Base-by-base conservation (phyloP, 2,329 filamentous ascomycete genomes). In the Acarospora socialis region DNA sequence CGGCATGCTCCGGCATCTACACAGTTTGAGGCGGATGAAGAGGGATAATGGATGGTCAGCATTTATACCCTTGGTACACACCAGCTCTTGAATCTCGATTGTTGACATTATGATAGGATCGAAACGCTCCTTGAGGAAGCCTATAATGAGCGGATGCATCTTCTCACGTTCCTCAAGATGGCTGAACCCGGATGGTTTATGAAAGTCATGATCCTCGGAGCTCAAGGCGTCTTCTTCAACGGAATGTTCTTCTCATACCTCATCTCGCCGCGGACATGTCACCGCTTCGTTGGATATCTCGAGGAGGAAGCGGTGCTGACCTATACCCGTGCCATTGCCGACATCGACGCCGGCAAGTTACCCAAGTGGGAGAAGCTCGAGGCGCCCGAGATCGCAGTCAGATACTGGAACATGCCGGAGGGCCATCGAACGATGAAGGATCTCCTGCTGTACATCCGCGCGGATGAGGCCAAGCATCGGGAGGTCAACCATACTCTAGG, bases 291-390 rank as follows among this genome's bases (percentile, higher is more conserved):
- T 32, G 90, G 86, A 2, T 95, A 95, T 47, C 73, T 98, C 8
- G 90, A 98, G 56, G 90, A 98, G 54, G 90, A 98, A 56, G 90
- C 90, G 6, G 87, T 95, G 2, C 70, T 92, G 50, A 98, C 90
- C 0, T 98, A 98, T 61, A 90, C 83, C 1, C 75, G 84, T 30
- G 81, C 83, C 38, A 80, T 95, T 46, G 65, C 74, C 43, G 90
- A 95, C 49, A 70, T 98, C 15, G 86, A 95, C 36, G 66, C 69
- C 3, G 87, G 87, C n/a, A 70, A 73, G 36, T 61, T 94, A 9
- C 84, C 86, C 1, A 73, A 73, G 45, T 98, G 90, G 86, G 64
- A 71, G 16, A 68, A 74, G 5, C 76, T 92, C 48, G 46, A 67
- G 32, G 82, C 90, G 3, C 90, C 90, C 0, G 81, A 92, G 37